Conservation (phyloP, 805 yeast species). For the Metschnikowia orientalis region DNA sequence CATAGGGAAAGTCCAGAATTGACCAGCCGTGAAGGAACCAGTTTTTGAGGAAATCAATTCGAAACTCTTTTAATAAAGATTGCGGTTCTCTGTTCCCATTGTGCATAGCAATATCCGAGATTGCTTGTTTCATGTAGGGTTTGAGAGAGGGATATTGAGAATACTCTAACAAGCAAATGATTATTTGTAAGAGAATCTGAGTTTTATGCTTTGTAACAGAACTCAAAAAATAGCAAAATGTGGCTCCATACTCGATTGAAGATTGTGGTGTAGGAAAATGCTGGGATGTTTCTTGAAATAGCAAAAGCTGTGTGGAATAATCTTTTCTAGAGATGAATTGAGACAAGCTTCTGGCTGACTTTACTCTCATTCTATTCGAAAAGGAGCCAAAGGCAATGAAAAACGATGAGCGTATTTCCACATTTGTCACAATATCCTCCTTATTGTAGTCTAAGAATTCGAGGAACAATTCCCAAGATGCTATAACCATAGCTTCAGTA, state of each 20-base stretch:
- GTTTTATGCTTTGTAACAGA: constrained; percentile 27
- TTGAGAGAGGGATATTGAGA: constrained; percentile 27
- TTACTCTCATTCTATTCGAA: constrained; percentile 20
- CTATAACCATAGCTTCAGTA: constrained; percentile 31
- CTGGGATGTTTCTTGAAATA: constrained; percentile 28
- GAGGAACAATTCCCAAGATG: constrained; percentile 31
- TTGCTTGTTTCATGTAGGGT: constrained; percentile 26
- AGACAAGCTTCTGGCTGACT: constrained; percentile 16
- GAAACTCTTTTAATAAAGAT: constrained; percentile 27
- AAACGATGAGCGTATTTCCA: constrained; percentile 15
- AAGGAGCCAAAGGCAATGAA: constrained; percentile 15
- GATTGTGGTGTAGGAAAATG: constrained; percentile 34
- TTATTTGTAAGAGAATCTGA: constrained; percentile 27
- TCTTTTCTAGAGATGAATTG: constrained; percentile 7
- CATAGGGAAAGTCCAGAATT: constrained; percentile 37
- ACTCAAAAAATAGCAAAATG: constrained; percentile 36
- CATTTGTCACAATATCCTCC: constrained; percentile 22
- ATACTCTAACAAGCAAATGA: constrained; percentile 42
- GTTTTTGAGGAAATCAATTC: constrained; percentile 35
- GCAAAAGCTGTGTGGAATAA: constrained; percentile 16
- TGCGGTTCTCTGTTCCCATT: constrained; percentile 12
- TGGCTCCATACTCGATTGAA: constrained; percentile 34
- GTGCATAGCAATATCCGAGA: constrained; percentile 21
- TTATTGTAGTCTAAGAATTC: constrained; percentile 20
- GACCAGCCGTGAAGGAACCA: constrained; percentile 38